Evolutionary conservation across 2,329 filamentous ascomycete species (phyloP).

Genomic region (Botryotinia globosa): DNA sequence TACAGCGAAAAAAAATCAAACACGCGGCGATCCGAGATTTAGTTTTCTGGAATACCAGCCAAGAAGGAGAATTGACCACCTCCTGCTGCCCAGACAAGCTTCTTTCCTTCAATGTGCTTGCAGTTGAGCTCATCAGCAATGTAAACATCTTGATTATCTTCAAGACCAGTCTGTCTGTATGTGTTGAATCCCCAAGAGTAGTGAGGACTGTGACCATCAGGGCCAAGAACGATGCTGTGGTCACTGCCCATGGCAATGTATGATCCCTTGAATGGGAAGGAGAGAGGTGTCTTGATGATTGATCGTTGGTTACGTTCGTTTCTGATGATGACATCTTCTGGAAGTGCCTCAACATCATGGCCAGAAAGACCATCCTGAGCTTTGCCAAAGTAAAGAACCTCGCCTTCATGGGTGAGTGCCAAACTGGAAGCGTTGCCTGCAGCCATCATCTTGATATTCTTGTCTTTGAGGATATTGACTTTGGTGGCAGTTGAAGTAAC

Average conservation of each 20-base stretch:
- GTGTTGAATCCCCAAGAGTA: slow-evolving; percentile 79
- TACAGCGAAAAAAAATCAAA: slow-evolving; percentile 7
- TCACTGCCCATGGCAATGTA: slow-evolving; percentile 64
- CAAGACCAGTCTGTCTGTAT: slow-evolving; percentile 76
- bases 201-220: slow-evolving; percentile 57
- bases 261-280: slow-evolving; percentile 55
- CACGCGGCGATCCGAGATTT: background rate
- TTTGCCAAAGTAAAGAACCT: slow-evolving; percentile 62
- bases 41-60: slow-evolving; percentile 40
- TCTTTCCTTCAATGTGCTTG: slow-evolving; percentile 71
- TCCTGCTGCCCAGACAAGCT: slow-evolving; percentile 71
- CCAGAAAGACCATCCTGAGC: slow-evolving; percentile 55
- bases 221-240: slow-evolving; percentile 68
- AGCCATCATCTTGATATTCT: slow-evolving; percentile 51
- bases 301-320: slow-evolving; percentile 64
- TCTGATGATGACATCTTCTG: slow-evolving; percentile 54
- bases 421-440: slow-evolving; percentile 56
- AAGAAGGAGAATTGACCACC: slow-evolving; percentile 78
- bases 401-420: slow-evolving; percentile 54
- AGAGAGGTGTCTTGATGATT: slow-evolving; percentile 58
- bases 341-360: slow-evolving; percentile 53
- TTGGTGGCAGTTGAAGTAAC: slow-evolving; percentile 67
- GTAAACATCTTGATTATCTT: slow-evolving; percentile 72
- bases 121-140: slow-evolving; percentile 79
- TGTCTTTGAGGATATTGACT: slow-evolving; percentile 57